Evolutionary conservation across 768 basidiomycete species (phyloP).

Genomic region (Gautieria morchelliformis): DNA sequence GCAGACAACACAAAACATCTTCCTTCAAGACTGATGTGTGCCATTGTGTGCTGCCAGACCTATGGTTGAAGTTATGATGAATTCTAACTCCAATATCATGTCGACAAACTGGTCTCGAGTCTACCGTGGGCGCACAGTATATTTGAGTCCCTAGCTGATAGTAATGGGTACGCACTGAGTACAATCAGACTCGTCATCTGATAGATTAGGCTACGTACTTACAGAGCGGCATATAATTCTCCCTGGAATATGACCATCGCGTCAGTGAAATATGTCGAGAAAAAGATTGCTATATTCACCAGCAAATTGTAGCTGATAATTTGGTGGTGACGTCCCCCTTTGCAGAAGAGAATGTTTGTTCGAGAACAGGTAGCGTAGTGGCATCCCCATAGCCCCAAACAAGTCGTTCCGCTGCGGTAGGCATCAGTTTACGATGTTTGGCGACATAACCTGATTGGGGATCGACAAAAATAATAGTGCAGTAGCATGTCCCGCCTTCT

Average conservation of each 20-base stretch:
- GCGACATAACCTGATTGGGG: slow-evolving; percentile 42
- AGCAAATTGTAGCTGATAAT: slow-evolving; percentile 48
- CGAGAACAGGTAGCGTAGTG: slow-evolving; percentile 40
- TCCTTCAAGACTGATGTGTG: slow-evolving; percentile 57
- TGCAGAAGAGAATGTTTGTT: slow-evolving; percentile 26
- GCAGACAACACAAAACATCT: slow-evolving; percentile 61
- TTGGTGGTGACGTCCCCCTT: slow-evolving; percentile 29
- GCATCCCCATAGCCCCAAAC: slow-evolving; percentile 58
- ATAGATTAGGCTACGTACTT: slow-evolving; percentile 15
- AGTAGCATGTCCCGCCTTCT: slow-evolving; percentile 51
- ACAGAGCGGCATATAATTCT: slow-evolving; percentile 63
- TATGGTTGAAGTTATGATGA: background rate
- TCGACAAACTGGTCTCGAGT: slow-evolving; percentile 32
- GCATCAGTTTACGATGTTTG: slow-evolving; percentile 56
- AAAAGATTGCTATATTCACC: slow-evolving; percentile 27
- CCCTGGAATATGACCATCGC: slow-evolving; percentile 31
- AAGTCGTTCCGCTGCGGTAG: slow-evolving; percentile 49
- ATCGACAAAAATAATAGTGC: slow-evolving; percentile 48
- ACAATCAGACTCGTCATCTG: background rate
- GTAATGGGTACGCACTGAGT: slow-evolving; percentile 45
- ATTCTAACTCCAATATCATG: background rate
- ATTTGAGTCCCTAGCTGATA: slow-evolving; percentile 51
- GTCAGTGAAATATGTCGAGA: background rate
- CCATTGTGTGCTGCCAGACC: slow-evolving; percentile 47
- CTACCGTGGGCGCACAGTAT: slow-evolving; percentile 61